Percentiles rank a stretch among this genome's conserved stretches.
phyloP scores from a whole-genome alignment of 169 alveolate genomes.

The Cryptosporidium sp. region DNA sequence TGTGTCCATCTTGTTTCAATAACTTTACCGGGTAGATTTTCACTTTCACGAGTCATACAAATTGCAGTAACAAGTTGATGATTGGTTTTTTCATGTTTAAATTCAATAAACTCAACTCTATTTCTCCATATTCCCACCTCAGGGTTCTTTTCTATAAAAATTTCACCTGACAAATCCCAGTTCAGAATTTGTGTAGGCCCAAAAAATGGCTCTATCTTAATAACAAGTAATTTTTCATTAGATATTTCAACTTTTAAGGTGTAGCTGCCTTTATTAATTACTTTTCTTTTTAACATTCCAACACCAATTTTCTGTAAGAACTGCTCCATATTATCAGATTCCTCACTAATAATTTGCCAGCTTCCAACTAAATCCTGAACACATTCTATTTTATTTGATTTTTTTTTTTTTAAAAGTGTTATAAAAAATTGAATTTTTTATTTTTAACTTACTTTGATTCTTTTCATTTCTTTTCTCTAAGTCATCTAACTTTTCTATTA shows the following conservation, averaged over 20 bases:
- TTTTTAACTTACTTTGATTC: slow-evolving; percentile 30
- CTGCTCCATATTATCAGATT: slow-evolving; percentile 48
- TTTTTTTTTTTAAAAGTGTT: background rate
- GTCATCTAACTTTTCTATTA: background rate
- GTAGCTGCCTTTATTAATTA: slow-evolving; percentile 51
- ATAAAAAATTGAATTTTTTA: background rate
- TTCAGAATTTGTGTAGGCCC: slow-evolving; percentile 64
- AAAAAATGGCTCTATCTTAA: slow-evolving; percentile 56
- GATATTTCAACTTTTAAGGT: slow-evolving; percentile 17
- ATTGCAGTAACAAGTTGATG: slow-evolving; percentile 21
- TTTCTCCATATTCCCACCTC: slow-evolving; percentile 66
- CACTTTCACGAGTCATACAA: slow-evolving; percentile 25
- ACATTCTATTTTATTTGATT: slow-evolving; percentile 5
- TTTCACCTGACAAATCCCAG: slow-evolving; percentile 55
- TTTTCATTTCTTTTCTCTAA: background rate
- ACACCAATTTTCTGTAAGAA: slow-evolving; percentile 39
- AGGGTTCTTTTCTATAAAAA: slow-evolving; percentile 27
- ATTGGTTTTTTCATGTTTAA: slow-evolving; percentile 52
- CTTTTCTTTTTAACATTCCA: slow-evolving; percentile 52
- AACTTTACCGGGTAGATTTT: slow-evolving; percentile 13
- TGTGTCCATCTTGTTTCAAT: slow-evolving; percentile 74
- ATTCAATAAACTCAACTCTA: slow-evolving; percentile 39
- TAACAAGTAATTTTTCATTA: slow-evolving; percentile 3
- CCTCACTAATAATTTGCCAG: slow-evolving; percentile 28
- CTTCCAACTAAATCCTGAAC: slow-evolving; percentile 32